These are phyloP conservation scores for Mortierella claussenii DNA, from an alignment of 192 early-diverging fungal species.

Conservation along the genomic window DNA sequence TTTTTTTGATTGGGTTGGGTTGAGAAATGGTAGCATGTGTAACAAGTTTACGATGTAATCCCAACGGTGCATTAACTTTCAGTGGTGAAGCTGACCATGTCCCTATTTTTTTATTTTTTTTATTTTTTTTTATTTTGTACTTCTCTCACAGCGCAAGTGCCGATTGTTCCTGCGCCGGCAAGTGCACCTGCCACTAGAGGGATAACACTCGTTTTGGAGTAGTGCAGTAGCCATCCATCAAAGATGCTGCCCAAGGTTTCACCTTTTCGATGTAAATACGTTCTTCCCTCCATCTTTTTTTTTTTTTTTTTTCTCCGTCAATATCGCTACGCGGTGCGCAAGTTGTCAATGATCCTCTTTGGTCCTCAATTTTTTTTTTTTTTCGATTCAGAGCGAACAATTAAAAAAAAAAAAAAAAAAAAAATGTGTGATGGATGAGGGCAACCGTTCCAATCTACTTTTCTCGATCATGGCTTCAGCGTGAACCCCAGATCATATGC, in stretches of 20 bases:
- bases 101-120: no score
- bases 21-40: no score
- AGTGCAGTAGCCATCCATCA: no score
- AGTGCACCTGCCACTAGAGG: conserved; percentile 9
- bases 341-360: background rate
- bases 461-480: conserved; percentile 30
- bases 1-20: no score
- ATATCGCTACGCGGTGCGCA: background rate
- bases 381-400: background rate
- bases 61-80: no score
- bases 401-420: background rate
- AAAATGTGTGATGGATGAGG: background rate
- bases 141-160: no score
- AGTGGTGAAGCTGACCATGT: no score
- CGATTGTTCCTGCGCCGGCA: conserved; percentile 6
- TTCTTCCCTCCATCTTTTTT: background rate
- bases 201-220: no score
- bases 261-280: no score
- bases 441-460: background rate
- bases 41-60: background rate
- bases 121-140: no score
- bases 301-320: background rate
- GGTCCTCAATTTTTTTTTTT: background rate
- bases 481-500: no score
- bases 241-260: no score